Evolutionary conservation across 371 early-diverging fungal species (phyloP).

Genomic region (Rhizopus arrhizus): DNA sequence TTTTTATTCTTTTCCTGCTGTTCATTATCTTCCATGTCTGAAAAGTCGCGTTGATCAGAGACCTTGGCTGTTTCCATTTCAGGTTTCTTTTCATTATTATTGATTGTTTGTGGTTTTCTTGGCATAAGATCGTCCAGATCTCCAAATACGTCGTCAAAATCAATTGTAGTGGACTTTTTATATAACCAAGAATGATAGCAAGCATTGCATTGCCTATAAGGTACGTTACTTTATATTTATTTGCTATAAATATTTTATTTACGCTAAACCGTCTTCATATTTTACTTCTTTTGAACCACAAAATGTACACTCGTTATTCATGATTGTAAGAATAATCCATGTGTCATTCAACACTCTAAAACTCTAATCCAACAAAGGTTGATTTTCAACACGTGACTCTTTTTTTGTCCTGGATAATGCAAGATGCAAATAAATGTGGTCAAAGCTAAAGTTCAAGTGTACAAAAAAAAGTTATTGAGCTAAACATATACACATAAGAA

Average conservation of each 20-base stretch:
- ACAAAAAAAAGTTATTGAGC: no score
- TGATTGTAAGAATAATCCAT: background rate
- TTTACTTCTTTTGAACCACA: conserved; percentile 1
- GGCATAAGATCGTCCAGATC: background rate
- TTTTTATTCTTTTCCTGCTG: background rate
- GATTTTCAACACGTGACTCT: no score
- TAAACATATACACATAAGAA: no score
- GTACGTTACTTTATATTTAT: background rate
- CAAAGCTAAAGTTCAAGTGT: no score
- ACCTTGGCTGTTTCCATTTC: background rate
- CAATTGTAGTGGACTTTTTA: background rate
- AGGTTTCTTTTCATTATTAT: background rate
- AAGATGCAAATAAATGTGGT: no score
- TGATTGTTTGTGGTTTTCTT: background rate
- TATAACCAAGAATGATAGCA: conserved; percentile 2
- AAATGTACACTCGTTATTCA: background rate
- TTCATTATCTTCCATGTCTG: background rate
- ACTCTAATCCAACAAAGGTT: background rate
- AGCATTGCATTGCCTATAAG: background rate
- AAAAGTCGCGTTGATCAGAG: background rate
- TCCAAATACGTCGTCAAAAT: conserved; percentile 1
- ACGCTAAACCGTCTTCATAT: conserved; percentile 2
- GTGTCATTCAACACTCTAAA: background rate
- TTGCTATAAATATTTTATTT: background rate
- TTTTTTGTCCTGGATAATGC: no score